A percentile compares a stretch with the other conserved stretches of the same genome.
phyloP scores from a whole-genome alignment of 2,329 filamentous ascomycete genomes.

The Colletotrichum camelliae region DNA sequence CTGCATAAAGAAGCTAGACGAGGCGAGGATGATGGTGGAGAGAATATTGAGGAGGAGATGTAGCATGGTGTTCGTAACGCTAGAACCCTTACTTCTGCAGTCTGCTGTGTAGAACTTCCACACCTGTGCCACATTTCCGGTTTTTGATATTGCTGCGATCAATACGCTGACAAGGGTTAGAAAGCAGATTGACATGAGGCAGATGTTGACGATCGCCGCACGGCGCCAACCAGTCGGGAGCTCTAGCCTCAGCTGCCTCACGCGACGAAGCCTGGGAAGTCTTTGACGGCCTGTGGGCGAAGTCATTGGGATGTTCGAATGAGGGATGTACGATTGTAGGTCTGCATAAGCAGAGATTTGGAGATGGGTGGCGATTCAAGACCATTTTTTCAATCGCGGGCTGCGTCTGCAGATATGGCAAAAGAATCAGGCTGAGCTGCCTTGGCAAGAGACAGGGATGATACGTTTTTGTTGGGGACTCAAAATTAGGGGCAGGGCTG shows the following conservation, averaged over 20 bases:
- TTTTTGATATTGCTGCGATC: background rate
- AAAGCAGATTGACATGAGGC: background rate
- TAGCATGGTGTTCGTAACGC: constrained; percentile 17
- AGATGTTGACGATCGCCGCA: background rate
- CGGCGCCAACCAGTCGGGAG: background rate
- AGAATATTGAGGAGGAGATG: constrained; percentile 52
- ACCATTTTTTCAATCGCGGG: too few relatives aligned
- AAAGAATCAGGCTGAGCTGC: too few relatives aligned
- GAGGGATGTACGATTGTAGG: too few relatives aligned
- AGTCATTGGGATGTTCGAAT: too few relatives aligned
- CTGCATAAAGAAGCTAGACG: constrained; percentile 25
- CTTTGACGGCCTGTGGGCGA: too few relatives aligned
- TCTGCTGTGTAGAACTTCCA: background rate
- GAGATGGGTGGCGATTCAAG: too few relatives aligned
- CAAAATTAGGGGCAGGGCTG: background rate
- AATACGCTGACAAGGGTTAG: background rate
- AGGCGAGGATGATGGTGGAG: background rate
- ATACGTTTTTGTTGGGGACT: background rate
- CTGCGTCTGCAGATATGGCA: too few relatives aligned
- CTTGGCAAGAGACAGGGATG: too few relatives aligned
- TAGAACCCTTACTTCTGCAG: background rate
- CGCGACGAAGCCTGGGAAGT: too few relatives aligned
- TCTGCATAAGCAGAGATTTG: too few relatives aligned
- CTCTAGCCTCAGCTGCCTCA: too few relatives aligned
- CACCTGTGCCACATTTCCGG: background rate